A percentile compares a stretch with the other conserved stretches of the same genome.
Evolutionary conservation across 352 stramenopile genomes (phyloP).

Genomic region (Pythium sukuiense): DNA sequence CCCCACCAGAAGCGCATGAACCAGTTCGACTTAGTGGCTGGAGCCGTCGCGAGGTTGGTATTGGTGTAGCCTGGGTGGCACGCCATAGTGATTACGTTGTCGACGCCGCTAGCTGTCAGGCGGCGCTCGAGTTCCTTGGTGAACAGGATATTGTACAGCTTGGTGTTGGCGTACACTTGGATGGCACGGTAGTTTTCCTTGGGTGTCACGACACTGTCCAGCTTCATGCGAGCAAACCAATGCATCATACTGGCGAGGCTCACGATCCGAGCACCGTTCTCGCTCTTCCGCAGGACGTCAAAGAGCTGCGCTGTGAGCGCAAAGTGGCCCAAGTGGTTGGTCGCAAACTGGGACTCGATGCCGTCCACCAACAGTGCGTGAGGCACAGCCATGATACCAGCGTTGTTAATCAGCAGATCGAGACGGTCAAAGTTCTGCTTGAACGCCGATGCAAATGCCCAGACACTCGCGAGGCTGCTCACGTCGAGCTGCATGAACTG

Average conservation of each 20-base stretch:
- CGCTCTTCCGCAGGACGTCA: constrained; percentile 26
- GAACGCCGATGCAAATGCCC: constrained; percentile 27
- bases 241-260: constrained; percentile 49
- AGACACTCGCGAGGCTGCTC: constrained; percentile 26
- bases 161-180: constrained; percentile 42
- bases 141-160: constrained; percentile 57
- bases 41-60: constrained; percentile 28
- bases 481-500: constrained; percentile 30
- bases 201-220: constrained; percentile 36
- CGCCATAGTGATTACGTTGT: constrained; percentile 28
- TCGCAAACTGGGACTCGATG: constrained; percentile 22
- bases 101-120: constrained; percentile 27
- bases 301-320: constrained; percentile 31
- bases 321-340: constrained; percentile 34
- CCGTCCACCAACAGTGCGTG: constrained; percentile 8
- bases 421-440: constrained; percentile 16
- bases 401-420: constrained; percentile 41
- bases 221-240: constrained; percentile 27
- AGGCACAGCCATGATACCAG: not conserved
- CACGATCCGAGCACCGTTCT: constrained; percentile 32
- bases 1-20: constrained; percentile 31
- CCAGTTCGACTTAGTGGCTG: constrained; percentile 26
- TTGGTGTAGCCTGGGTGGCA: constrained; percentile 41
- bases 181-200: constrained; percentile 34
- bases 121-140: constrained; percentile 42